phyloP scores from a whole-genome alignment of 1,284 basidiomycete genomes.

The Vanrija sp. region DNA sequence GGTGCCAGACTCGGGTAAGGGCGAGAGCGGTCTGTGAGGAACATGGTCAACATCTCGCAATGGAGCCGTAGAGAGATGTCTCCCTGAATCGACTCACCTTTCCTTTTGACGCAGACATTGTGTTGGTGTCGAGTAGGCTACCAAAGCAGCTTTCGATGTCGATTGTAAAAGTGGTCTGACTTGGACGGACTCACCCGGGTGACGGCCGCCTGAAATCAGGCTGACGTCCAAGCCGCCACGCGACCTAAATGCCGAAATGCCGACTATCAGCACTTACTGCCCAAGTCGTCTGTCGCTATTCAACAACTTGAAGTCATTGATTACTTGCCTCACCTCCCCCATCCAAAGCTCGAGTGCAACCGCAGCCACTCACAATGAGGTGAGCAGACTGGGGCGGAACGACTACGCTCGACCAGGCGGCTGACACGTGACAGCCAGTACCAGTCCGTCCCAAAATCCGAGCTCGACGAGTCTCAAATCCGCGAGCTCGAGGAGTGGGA shows the following conservation, averaged over 20 bases:
- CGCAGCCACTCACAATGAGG: conserved; percentile 3
- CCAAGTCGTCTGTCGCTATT: no score
- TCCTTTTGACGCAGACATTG: conserved; percentile 29
- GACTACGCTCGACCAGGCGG: neutral
- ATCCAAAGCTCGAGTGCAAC: neutral
- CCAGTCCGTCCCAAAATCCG: conserved; percentile 92
- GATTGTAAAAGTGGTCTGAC: neutral
- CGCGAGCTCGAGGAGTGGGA: conserved; percentile 94
- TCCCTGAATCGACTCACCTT: conserved; percentile 25
- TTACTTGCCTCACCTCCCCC: neutral
- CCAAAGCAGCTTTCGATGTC: neutral
- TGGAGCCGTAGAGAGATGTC: neutral
- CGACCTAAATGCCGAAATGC: neutral
- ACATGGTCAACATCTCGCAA: neutral
- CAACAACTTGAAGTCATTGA: no score
- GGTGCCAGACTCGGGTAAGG: conserved; percentile 92
- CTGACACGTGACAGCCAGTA: conserved; percentile 69
- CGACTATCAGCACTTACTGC: neutral
- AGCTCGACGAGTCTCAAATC: conserved; percentile 94
- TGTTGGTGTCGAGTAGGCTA: neutral
- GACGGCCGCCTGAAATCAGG: neutral
- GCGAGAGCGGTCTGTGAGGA: conserved; percentile 76
- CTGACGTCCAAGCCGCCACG: neutral
- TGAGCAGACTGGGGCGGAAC: neutral
- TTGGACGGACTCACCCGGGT: neutral